These are phyloP conservation scores for Diplodia intermedia DNA, from an alignment of 2,329 filamentous ascomycete genomes.

Conservation along the genomic window DNA sequence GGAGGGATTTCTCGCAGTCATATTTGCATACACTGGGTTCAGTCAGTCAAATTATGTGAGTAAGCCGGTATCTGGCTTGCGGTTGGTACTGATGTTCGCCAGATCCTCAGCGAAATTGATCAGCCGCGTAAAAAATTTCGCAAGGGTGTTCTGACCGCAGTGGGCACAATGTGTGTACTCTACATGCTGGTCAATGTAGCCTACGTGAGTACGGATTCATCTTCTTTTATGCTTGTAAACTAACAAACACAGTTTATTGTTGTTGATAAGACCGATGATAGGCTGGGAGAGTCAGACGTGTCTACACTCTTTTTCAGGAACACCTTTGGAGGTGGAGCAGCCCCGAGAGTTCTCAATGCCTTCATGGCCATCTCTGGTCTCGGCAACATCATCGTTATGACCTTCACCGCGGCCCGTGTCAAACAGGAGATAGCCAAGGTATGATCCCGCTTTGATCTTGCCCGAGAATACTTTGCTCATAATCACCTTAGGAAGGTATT, in stretches of 20 bases:
- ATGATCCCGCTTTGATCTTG: background rate
- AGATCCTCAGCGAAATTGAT: constrained; percentile 45
- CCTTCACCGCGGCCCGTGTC: constrained; percentile 62
- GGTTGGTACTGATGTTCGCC: constrained; percentile 33
- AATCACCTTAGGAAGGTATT: constrained; percentile 32
- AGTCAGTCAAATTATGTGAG: constrained; percentile 47
- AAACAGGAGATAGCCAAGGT: constrained; percentile 67
- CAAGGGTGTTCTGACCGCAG: constrained; percentile 33
- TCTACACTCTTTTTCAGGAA: constrained; percentile 36
- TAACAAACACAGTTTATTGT: constrained; percentile 37
- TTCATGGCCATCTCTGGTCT: constrained; percentile 62
- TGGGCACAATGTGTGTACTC: constrained; percentile 41
- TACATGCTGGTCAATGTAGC: constrained; percentile 52
- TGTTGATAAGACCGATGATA: constrained; percentile 38
- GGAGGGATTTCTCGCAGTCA: constrained; percentile 54
- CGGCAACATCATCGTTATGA: constrained; percentile 65
- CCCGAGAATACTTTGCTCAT: background rate
- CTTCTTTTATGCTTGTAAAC: background rate
- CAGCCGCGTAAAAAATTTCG: constrained; percentile 35
- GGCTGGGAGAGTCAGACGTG: constrained; percentile 22
- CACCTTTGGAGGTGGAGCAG: constrained; percentile 39
- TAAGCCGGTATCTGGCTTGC: background rate
- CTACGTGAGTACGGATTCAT: constrained; percentile 51
- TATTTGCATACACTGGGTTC: constrained; percentile 53
- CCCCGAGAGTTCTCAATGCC: constrained; percentile 53